Evolutionary conservation across 2,329 filamentous ascomycete species (phyloP), one percentile per base, ranked within the genome.

Genomic region (Calycina marina): DNA sequence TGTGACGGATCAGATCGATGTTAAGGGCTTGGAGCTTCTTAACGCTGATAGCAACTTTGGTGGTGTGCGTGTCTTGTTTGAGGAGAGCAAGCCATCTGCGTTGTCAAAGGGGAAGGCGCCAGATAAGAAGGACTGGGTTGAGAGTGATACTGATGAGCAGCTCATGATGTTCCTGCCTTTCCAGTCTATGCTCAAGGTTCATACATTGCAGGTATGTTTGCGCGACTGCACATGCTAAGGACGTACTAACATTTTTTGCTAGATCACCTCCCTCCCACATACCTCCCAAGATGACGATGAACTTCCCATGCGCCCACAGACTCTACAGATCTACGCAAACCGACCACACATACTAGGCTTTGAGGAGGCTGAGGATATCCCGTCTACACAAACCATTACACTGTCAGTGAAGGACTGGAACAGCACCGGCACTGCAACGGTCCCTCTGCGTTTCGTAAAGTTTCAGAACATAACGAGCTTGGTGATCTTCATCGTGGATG

Each of bases 131-230:
- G 88, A 98, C 57, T 96, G 82, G 77, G 76, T 96, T 14, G 83
- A 94, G 63, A 94, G 84, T 56, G 88, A 94, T 52, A 92, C 88
- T 20, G 90, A 98, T 52, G 86, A 96, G 60, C 90, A 98, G 63
- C 63, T 98, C 40, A 81, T 96, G 69, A 68, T 98, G 28, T 96
- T 77, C 57, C 67, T 92, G 36, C 88, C 90, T 1, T 93, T 98
- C 60, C 78, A 86, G 55, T 73, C 78, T 18, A 82, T 75, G 29
- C 55, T 93, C 43, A 98, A 96, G 63, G 68, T 96, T 31, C 88
- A 94, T 59, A 86, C 84, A 8, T 59, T 78, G 18, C 73, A 77
- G 62, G 72, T 72, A 58, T 36, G 58, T 41, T 4, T 15, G 25
- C n/a, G 9, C 9, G 9, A 14, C 14, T 8, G 11, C 16, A n/a